Conservation (phyloP, 768 basidiomycete genomes). For the Dioszegia crocea region DNA sequence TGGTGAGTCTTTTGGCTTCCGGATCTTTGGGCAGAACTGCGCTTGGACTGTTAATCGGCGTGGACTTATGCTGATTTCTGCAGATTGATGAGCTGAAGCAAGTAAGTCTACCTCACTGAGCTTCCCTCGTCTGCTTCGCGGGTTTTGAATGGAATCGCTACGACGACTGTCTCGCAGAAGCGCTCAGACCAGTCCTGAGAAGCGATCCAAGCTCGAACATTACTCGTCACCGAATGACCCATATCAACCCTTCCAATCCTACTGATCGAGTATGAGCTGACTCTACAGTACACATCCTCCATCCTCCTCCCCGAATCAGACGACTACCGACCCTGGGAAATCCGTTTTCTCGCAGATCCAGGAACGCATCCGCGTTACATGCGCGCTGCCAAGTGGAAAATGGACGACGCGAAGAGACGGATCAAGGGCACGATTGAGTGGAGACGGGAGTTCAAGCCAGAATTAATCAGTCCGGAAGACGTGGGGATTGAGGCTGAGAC, state of each 20-base stretch:
- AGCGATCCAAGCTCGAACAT: too few relatives aligned
- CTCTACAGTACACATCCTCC: conserved; percentile 63
- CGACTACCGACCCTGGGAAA: conserved; percentile 71
- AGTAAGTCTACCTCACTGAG: conserved; percentile 52
- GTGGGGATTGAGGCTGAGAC: conserved; percentile 71
- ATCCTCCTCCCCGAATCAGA: conserved; percentile 64
- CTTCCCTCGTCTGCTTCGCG: too few relatives aligned
- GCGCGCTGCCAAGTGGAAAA: conserved; percentile 79
- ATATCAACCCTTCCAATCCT: neutral
- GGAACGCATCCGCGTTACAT: conserved; percentile 67
- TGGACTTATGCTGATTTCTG: neutral
- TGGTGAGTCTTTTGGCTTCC: too few relatives aligned
- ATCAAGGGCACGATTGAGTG: conserved; percentile 76
- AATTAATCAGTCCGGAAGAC: conserved; percentile 75
- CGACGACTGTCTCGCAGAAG: too few relatives aligned
- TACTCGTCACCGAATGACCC: too few relatives aligned
- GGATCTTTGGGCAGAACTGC: too few relatives aligned
- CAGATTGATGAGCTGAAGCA: conserved; percentile 61
- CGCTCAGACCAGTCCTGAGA: too few relatives aligned
- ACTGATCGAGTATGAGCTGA: neutral
- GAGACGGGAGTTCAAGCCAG: conserved; percentile 79
- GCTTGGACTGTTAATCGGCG: too few relatives aligned
- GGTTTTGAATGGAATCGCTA: too few relatives aligned
- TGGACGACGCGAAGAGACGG: conserved; percentile 69
- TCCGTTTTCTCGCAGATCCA: conserved; percentile 69